Evolutionary conservation across 2,329 filamentous ascomycete genomes (phyloP).

Genomic region (Tympanopsis confertula): DNA sequence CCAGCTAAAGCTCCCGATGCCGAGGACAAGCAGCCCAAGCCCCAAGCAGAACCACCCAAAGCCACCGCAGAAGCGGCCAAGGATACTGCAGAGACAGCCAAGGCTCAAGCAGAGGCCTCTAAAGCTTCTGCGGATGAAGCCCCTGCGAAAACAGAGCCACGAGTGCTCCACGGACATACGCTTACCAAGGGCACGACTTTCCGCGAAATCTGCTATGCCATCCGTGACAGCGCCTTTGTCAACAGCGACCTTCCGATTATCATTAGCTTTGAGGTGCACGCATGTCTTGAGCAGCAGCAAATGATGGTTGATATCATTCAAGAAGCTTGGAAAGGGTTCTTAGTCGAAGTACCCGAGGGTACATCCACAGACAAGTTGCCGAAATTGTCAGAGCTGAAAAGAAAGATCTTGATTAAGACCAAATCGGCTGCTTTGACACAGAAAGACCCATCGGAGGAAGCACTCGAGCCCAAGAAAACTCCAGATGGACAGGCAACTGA

Average conservation of each 20-base stretch:
- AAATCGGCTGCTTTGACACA: constrained; percentile 22
- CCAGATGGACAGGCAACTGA: not conserved
- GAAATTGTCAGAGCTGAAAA: constrained; percentile 35
- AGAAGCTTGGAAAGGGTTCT: constrained; percentile 40
- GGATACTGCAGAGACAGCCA: no score
- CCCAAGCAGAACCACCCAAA: no score
- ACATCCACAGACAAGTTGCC: constrained; percentile 23
- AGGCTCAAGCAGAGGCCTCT: no score
- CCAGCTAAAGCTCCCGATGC: no score
- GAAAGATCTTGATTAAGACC: constrained; percentile 41
- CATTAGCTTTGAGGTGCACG: constrained; percentile 51
- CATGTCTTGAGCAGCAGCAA: constrained; percentile 43
- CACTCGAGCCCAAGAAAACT: not conserved
- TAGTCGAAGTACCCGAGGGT: constrained; percentile 28
- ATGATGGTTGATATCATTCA: constrained; percentile 55
- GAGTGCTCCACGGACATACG: constrained; percentile 45
- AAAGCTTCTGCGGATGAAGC: not conserved
- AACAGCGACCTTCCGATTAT: constrained; percentile 45
- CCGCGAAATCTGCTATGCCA: constrained; percentile 44
- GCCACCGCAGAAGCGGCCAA: no score
- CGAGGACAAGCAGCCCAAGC: not conserved
- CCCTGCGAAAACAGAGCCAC: constrained; percentile 27
- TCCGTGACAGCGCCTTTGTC: constrained; percentile 45
- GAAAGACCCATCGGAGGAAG: constrained; percentile 7
- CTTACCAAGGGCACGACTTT: constrained; percentile 49